Conservation (phyloP, 225 moss, liverwort and hornwort genomes). For the Bryoerythrophyllum caledonicum region DNA sequence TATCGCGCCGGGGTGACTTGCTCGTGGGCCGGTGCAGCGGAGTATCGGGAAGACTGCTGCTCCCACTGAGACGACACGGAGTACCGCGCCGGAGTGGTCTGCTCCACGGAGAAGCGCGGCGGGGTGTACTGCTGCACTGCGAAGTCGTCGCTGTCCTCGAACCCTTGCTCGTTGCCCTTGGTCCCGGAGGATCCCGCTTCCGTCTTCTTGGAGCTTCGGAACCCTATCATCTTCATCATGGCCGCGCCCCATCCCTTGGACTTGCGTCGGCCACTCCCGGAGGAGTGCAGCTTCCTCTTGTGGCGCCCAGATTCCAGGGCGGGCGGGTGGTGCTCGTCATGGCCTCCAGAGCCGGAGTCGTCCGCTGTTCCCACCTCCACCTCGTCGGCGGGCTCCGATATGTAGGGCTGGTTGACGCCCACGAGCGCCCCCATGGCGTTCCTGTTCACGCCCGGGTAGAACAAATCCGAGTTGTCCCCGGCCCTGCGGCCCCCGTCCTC, state of each 20-base stretch:
- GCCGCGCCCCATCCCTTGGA: conserved; percentile 52
- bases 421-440: conserved; percentile 13
- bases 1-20: conserved; percentile 49
- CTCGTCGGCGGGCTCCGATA: conserved; percentile 32
- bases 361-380: conserved; percentile 51
- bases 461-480: conserved; percentile 34
- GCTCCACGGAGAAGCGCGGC: conserved; percentile 48
- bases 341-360: conserved; percentile 47
- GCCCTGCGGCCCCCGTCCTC: conserved; percentile 29
- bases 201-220: conserved; percentile 38
- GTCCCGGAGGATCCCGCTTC: conserved; percentile 29
- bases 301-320: conserved; percentile 22
- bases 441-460: conserved; percentile 39
- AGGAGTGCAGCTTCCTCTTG: conserved; percentile 41
- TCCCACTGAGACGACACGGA: conserved; percentile 56
- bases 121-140: conserved; percentile 38
- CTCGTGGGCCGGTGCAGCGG: conserved; percentile 22
- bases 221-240: conserved; percentile 56
- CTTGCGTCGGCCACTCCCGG: conserved; percentile 34
- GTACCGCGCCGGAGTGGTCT: conserved; percentile 44
- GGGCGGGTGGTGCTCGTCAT: conserved; percentile 30
- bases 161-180: conserved; percentile 25
- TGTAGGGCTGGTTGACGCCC: conserved; percentile 19
- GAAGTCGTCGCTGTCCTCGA: conserved; percentile 14
- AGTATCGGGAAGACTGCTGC: conserved; percentile 37